Evolutionary conservation across 106 monocot genomes (phyloP).

Genomic region (Allium sativum): DNA sequence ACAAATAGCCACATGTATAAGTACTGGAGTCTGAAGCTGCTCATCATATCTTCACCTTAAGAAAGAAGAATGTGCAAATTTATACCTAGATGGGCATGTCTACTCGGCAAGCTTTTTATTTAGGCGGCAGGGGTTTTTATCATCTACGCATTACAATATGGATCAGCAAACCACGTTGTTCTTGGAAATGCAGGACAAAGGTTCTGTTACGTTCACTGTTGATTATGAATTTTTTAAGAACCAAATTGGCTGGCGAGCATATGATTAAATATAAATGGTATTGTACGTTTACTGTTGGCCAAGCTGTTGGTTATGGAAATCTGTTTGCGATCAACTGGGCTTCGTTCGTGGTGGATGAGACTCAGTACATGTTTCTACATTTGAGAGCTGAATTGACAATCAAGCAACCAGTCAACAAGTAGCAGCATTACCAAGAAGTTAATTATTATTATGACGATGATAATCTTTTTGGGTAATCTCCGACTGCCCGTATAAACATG

Average conservation of each 20-base stretch:
- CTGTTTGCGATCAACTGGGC: conserved; percentile 62
- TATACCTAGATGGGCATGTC: too few species aligned
- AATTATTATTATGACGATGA: too few species aligned
- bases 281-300: conserved; percentile 66
- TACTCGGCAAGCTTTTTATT: too few species aligned
- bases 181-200: too few species aligned
- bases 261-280: conserved; percentile 67
- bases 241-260: conserved; percentile 23
- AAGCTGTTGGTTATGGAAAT: conserved; percentile 66
- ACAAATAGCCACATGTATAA: conserved; percentile 60
- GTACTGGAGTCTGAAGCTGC: conserved; percentile 52
- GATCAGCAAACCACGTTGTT: too few species aligned
- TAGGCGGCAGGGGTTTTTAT: too few species aligned
- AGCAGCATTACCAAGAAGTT: not conserved
- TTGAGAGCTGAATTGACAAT: conserved; percentile 65
- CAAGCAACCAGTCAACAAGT: conserved; percentile 32
- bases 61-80: conserved; percentile 32
- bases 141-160: too few species aligned
- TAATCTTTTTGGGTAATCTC: too few species aligned
- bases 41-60: conserved; percentile 52
- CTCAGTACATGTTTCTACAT: conserved; percentile 42
- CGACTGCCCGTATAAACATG: too few species aligned
- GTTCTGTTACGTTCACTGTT: too few species aligned
- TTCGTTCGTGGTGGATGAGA: conserved; percentile 65
- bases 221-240: too few species aligned